Base-by-base conservation (phyloP, 495 filamentous ascomycete species). In the Talaromyces liani region DNA sequence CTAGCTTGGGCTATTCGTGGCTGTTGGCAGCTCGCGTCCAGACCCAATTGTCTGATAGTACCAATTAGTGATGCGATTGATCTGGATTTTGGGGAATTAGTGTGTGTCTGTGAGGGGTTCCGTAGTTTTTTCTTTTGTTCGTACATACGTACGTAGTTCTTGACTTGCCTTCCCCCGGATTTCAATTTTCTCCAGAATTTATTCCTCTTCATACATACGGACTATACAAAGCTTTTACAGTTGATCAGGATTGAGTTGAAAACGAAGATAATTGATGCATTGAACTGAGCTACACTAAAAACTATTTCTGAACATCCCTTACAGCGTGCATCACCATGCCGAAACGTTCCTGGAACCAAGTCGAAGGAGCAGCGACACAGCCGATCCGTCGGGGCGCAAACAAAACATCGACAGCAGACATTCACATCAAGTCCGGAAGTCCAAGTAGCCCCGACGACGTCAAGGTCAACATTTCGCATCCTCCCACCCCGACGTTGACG, bases 331-430 rank as follows among this genome's bases (percentile, higher is more conserved):
- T 62, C 39, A 62, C 45, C 60, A 62, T 62, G 60, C 60, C 60
- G 25, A 62, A 62, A 34, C 60, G 60, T 34, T 34, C 60, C 12
- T 62, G 60, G 60, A 62, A 62, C 6, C 60, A 62, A 53, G 45
- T 62, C 45, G 60, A 53, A 6, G 60, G 60, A 33, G 60, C 60
- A 20, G 60, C 45, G 27, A 34, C 41, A 24, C 60, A 62, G 47
- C 60, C 41, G 27, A 24, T 25, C n/a, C 60, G 60, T 34, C 60
- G 60, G 29, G 9, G 16, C 24, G 27, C 60, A 9, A 54, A 39
- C 25, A 62, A 36, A 24, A 20, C 22, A 8, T 16, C 60, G n/a
- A 12, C 16, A 33, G 12, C 41, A 22, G 31, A 22, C n/a, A 31
- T 34, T 10, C 41, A 29, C 45, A 62, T 62, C 60, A 54, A 62